Conservation (phyloP, 352 stramenopile genomes). For the Pythium myriotylum region DNA sequence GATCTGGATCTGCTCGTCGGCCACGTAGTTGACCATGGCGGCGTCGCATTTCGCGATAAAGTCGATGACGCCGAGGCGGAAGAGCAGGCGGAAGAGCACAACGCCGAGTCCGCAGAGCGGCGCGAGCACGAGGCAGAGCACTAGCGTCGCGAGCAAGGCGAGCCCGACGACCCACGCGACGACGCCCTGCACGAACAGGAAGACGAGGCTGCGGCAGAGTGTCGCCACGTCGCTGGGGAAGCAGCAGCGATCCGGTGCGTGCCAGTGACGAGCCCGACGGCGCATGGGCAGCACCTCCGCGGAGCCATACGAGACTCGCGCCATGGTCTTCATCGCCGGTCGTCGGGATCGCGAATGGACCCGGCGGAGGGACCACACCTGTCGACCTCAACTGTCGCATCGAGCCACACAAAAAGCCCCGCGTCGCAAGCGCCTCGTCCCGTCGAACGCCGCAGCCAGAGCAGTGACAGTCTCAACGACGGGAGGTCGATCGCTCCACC, state of each 20-base stretch:
- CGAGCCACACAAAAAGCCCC: background rate
- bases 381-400: conserved; percentile 1
- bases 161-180: conserved; percentile 13
- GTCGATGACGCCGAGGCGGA: conserved; percentile 20
- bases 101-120: conserved; percentile 29
- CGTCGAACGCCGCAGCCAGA: background rate
- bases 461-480: too few species aligned
- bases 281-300: conserved; percentile 6
- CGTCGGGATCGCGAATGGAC: background rate
- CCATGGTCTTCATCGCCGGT: background rate
- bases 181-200: conserved; percentile 23
- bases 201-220: conserved; percentile 9
- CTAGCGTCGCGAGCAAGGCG: conserved; percentile 2
- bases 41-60: conserved; percentile 24
- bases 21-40: conserved; percentile 25
- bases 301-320: conserved; percentile 26
- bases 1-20: conserved; percentile 16
- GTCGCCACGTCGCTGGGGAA: background rate
- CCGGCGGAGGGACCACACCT: background rate
- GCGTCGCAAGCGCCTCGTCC: background rate
- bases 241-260: background rate
- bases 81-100: conserved; percentile 25
- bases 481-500: too few species aligned
- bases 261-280: background rate
- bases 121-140: conserved; percentile 16